A percentile compares a stretch with the other conserved stretches of the same genome.
Evolutionary conservation across 2,329 filamentous ascomycete genomes (phyloP).

Genomic region (Aspergillus udagawae): DNA sequence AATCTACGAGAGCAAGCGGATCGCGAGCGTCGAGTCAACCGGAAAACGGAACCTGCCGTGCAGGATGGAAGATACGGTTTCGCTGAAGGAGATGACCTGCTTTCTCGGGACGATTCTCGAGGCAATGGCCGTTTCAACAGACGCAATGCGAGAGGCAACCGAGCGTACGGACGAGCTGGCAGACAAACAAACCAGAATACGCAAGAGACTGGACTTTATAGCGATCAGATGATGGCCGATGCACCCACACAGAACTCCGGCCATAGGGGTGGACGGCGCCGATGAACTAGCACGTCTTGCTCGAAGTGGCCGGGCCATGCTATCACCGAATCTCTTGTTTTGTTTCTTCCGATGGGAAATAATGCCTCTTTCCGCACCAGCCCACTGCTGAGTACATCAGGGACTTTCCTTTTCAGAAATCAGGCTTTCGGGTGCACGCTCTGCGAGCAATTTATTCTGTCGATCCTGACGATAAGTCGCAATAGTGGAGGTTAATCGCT

Average conservation of each 20-base stretch:
- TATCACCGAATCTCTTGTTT: not conserved
- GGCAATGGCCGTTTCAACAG: slow-evolving; percentile 12
- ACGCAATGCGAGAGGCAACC: slow-evolving; percentile 11
- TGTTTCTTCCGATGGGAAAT: not conserved
- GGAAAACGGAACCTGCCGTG: slow-evolving; percentile 29
- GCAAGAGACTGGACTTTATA: slow-evolving; percentile 30
- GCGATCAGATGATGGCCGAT: slow-evolving; percentile 41
- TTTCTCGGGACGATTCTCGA: slow-evolving; percentile 1
- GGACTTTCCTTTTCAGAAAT: not conserved
- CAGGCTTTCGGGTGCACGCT: not conserved
- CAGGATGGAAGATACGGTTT: slow-evolving; percentile 41
- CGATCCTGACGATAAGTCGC: not conserved
- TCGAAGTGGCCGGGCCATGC: not conserved
- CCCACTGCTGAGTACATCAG: not conserved
- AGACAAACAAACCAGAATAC: slow-evolving; percentile 8
- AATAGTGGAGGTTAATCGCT: not conserved
- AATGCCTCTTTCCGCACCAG: not conserved
- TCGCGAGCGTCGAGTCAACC: slow-evolving; percentile 34
- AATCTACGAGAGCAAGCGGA: slow-evolving; percentile 38
- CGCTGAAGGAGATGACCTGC: slow-evolving; percentile 17
- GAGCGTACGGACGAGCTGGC: slow-evolving; percentile 6
- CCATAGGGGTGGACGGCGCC: slow-evolving; percentile 16
- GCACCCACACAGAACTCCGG: slow-evolving; percentile 24
- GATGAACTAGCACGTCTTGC: slow-evolving; percentile 5
- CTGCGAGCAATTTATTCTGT: not conserved